Conservation (phyloP, 805 yeast species). For the Pichia ethanolica region DNA sequence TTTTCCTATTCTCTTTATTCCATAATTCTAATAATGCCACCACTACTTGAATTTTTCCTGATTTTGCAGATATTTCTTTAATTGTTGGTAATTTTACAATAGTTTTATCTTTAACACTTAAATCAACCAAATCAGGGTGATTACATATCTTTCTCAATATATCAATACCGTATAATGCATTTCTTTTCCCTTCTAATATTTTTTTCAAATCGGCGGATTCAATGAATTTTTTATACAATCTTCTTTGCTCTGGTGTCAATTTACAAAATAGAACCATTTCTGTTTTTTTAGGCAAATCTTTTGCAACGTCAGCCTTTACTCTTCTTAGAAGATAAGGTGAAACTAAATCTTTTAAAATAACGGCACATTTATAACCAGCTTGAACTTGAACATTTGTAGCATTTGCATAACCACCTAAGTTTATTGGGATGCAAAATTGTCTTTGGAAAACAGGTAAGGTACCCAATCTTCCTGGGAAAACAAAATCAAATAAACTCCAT, state of each 20-base stretch:
- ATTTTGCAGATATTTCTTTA: slow-evolving; percentile 37
- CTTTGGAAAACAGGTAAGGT: slow-evolving; percentile 91
- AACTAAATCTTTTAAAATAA: slow-evolving; percentile 76
- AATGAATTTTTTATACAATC: slow-evolving; percentile 65
- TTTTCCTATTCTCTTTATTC: slow-evolving; percentile 69
- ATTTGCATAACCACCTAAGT: slow-evolving; percentile 96
- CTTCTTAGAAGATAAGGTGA: slow-evolving; percentile 85
- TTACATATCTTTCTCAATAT: slow-evolving; percentile 87
- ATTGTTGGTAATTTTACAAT: slow-evolving; percentile 7
- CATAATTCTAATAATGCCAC: slow-evolving; percentile 67
- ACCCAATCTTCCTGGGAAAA: slow-evolving; percentile 90
- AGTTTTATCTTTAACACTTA: slow-evolving; percentile 29
- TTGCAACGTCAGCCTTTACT: slow-evolving; percentile 89
- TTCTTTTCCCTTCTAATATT: slow-evolving; percentile 67
- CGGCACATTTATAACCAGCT: slow-evolving; percentile 94
- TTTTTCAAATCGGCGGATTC: slow-evolving; percentile 68
- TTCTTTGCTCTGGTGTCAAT: slow-evolving; percentile 68
- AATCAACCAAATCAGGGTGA: slow-evolving; percentile 78
- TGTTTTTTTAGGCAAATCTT: slow-evolving; percentile 84
- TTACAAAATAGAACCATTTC: slow-evolving; percentile 93
- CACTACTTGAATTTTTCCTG: slow-evolving; percentile 90
- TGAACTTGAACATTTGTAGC: slow-evolving; percentile 95
- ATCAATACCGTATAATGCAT: slow-evolving; percentile 85
- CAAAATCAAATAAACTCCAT: slow-evolving; percentile 94
- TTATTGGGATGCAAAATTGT: slow-evolving; percentile 88